A percentile compares a stretch with the other conserved stretches of the same genome.
These are phyloP conservation scores for Tarenaya hassleriana DNA, from an alignment of 345 rosid species.

Conservation along the genomic window DNA sequence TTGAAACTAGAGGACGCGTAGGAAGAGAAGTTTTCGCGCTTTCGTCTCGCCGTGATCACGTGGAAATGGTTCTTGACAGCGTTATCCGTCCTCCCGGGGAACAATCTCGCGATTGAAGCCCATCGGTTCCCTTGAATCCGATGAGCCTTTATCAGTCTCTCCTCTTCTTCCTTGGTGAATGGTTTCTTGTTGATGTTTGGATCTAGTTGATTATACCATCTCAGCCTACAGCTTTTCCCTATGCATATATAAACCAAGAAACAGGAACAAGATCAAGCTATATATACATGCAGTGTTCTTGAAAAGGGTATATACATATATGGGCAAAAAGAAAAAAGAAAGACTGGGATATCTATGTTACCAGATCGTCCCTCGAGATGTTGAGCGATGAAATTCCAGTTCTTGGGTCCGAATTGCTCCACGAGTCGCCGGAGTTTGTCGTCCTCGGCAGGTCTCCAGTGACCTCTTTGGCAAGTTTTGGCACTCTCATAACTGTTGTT, in stretches of 20 bases:
- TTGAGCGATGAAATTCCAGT: constrained; percentile 60
- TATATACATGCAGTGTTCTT: too few relatives aligned
- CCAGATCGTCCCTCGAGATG: constrained; percentile 61
- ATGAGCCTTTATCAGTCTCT: constrained; percentile 47
- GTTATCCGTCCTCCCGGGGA: constrained; percentile 67
- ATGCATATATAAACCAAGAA: not conserved
- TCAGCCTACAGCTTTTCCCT: constrained; percentile 74
- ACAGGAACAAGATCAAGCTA: not conserved
- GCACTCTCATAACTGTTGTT: constrained; percentile 25
- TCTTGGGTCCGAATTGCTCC: constrained; percentile 47
- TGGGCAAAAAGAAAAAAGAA: not conserved
- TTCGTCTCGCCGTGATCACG: constrained; percentile 57
- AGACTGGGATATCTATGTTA: constrained; percentile 7
- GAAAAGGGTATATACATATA: not conserved
- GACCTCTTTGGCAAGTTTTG: constrained; percentile 49
- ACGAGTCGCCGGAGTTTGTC: constrained; percentile 50
- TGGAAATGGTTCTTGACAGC: constrained; percentile 71
- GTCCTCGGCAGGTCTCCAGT: constrained; percentile 61
- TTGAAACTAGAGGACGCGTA: constrained; percentile 13
- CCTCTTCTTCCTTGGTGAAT: constrained; percentile 61
- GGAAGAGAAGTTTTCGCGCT: constrained; percentile 37
- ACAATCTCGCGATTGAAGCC: constrained; percentile 48
- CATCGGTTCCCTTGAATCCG: constrained; percentile 60
- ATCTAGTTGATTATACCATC: constrained; percentile 75
- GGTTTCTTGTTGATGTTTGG: constrained; percentile 58